A percentile compares a stretch with the other conserved stretches of the same genome.
Evolutionary conservation across 1,284 basidiomycete genomes (phyloP).

Genomic region (Phellopilus nigrolimitatus): DNA sequence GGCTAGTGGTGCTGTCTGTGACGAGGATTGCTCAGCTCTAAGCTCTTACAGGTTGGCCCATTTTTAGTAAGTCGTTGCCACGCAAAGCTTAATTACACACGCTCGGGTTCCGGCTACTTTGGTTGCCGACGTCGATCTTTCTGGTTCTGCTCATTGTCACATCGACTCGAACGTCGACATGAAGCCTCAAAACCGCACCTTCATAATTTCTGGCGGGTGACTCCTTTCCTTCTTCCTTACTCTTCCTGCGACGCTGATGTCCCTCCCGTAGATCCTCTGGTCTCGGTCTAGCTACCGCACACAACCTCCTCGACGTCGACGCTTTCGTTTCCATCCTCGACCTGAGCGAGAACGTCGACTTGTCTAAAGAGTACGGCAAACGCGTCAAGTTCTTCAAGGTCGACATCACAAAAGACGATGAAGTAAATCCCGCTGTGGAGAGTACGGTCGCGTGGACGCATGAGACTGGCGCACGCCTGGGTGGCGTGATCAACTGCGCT

Average conservation of each 20-base stretch:
- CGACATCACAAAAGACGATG: constrained; percentile 21
- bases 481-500: constrained; percentile 53
- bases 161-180: constrained; percentile 34
- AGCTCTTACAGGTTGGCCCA: neutral
- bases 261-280: constrained; percentile 43
- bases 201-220: constrained; percentile 51
- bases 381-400: constrained; percentile 41
- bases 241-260: neutral
- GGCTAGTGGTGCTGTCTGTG: neutral
- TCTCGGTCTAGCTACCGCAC: constrained; percentile 47
- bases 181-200: constrained; percentile 47
- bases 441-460: constrained; percentile 38
- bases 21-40: constrained; percentile 15
- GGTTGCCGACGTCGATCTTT: too few species aligned
- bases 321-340: constrained; percentile 47
- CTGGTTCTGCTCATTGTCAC: too few species aligned
- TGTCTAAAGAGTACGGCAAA: constrained; percentile 24
- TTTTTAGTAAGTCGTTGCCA: neutral
- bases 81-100: too few species aligned
- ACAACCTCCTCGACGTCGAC: constrained; percentile 36
- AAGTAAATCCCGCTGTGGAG: constrained; percentile 21
- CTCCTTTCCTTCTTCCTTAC: constrained; percentile 25
- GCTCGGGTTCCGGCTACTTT: neutral
- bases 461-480: constrained; percentile 38
- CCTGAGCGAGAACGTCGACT: constrained; percentile 33